phyloP scores from a whole-genome alignment of 1,139 yeast species.

The Magnusiomyces suaveolens region DNA sequence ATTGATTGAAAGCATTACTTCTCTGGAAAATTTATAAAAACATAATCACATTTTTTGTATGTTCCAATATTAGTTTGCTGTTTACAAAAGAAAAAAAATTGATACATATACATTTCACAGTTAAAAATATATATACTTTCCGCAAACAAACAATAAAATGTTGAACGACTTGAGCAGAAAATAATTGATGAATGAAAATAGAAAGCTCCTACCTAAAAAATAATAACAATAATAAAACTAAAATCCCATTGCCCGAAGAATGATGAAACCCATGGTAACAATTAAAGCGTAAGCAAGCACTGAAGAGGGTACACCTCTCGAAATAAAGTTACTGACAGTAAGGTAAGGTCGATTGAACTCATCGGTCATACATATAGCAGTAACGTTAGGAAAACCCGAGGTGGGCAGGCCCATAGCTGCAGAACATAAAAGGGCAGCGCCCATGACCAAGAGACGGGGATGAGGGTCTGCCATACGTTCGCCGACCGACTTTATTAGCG shows the following conservation, averaged over 20 bases:
- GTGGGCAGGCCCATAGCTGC: conserved; percentile 96
- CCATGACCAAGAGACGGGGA: conserved; percentile 68
- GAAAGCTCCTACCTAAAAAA: background rate
- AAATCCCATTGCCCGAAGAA: conserved; percentile 49
- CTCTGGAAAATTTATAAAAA: too few species aligned
- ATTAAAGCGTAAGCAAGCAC: conserved; percentile 58
- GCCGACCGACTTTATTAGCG: conserved; percentile 82
- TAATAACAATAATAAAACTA: conserved; percentile 17
- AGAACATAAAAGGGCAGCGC: conserved; percentile 74
- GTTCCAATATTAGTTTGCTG: too few species aligned
- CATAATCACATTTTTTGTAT: too few species aligned
- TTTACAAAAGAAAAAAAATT: too few species aligned
- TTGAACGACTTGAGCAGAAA: background rate
- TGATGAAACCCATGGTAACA: conserved; percentile 67
- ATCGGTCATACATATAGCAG: conserved; percentile 87
- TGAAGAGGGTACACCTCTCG: conserved; percentile 82
- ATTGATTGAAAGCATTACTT: too few species aligned
- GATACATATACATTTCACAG: too few species aligned
- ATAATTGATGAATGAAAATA: background rate
- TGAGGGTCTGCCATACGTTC: conserved; percentile 57
- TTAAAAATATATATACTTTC: background rate
- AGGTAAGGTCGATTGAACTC: conserved; percentile 81
- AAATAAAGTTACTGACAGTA: conserved; percentile 72
- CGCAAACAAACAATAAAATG: background rate
- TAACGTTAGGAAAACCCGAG: conserved; percentile 92